Percentiles rank a stretch among this genome's conserved stretches.
Conservation (phyloP, 345 rosid species). For the Leavenworthia alabamica region DNA sequence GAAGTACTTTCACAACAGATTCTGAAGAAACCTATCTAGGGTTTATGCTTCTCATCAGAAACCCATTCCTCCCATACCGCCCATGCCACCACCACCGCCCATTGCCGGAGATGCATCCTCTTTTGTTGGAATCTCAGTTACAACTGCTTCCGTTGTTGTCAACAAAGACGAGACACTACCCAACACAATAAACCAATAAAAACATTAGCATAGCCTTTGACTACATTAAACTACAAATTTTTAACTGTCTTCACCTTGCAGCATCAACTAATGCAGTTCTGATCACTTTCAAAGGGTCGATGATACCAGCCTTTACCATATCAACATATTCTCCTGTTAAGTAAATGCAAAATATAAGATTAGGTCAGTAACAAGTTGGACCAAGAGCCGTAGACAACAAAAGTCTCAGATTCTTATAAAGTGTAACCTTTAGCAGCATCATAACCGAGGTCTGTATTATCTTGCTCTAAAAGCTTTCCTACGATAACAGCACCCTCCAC, state of each 20-base stretch:
- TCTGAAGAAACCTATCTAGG: constrained; percentile 4
- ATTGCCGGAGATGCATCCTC: constrained; percentile 59
- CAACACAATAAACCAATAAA: neutral
- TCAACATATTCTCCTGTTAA: constrained; percentile 84
- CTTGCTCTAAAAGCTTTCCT: constrained; percentile 93
- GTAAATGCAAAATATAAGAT: neutral
- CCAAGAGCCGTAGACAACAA: neutral
- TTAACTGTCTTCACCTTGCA: neutral
- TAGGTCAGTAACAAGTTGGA: neutral
- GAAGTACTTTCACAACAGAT: constrained; percentile 7
- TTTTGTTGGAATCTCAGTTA: constrained; percentile 77
- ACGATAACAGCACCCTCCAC: constrained; percentile 97
- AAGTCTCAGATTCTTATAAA: neutral
- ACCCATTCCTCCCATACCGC: constrained; percentile 83
- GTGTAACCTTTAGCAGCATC: constrained; percentile 86
- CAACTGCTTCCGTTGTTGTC: constrained; percentile 92
- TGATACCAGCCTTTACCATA: constrained; percentile 88
- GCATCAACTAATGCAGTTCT: constrained; percentile 91
- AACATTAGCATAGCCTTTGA: neutral
- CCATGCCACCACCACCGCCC: constrained; percentile 68
- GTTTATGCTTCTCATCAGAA: constrained; percentile 43
- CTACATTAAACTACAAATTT: neutral
- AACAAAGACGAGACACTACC: constrained; percentile 80
- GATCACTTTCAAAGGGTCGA: constrained; percentile 89
- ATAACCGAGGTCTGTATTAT: constrained; percentile 76